Conservation (phyloP, 345 rosid genomes). For the Mallotus nudiflorus region DNA sequence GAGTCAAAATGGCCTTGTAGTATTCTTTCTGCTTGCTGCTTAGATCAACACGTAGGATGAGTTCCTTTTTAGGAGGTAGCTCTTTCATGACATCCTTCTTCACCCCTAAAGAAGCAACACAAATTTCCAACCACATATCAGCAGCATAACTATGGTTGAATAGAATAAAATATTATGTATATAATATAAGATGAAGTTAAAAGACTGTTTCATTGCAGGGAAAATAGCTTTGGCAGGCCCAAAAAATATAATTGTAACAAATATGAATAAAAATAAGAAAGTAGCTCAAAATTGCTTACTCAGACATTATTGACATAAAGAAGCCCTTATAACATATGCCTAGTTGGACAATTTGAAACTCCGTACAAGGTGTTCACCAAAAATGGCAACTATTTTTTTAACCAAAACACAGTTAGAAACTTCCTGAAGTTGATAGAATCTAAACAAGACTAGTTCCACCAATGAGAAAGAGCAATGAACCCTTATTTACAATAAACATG, state of each 20-base stretch:
- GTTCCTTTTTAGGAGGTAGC: constrained; percentile 98
- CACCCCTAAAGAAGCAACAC: constrained; percentile 65
- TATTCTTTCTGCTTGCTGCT: constrained; percentile 95
- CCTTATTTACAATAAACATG: not conserved
- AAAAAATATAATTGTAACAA: not conserved
- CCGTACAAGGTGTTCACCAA: not conserved
- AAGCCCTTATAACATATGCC: not conserved
- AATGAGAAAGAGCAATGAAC: not conserved
- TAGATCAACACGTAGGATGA: constrained; percentile 90
- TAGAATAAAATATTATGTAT: not conserved
- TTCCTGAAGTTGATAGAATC: not conserved
- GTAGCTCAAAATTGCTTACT: not conserved
- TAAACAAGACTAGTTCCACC: not conserved
- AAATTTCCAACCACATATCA: constrained; percentile 16
- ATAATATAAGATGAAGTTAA: constrained; percentile 1
- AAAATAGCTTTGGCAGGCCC: constrained; percentile 4
- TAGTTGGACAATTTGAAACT: not conserved
- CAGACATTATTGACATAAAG: not conserved
- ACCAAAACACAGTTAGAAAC: too few species aligned
- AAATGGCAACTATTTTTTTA: not conserved
- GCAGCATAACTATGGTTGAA: not conserved
- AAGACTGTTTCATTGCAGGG: constrained; percentile 4
- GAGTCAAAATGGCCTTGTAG: constrained; percentile 95
- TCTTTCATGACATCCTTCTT: constrained; percentile 99
- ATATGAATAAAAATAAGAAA: not conserved